A percentile compares a stretch with the other conserved stretches of the same genome.
Conservation (phyloP, 495 filamentous ascomycete species). For the Staphylotrichum longicolle region DNA sequence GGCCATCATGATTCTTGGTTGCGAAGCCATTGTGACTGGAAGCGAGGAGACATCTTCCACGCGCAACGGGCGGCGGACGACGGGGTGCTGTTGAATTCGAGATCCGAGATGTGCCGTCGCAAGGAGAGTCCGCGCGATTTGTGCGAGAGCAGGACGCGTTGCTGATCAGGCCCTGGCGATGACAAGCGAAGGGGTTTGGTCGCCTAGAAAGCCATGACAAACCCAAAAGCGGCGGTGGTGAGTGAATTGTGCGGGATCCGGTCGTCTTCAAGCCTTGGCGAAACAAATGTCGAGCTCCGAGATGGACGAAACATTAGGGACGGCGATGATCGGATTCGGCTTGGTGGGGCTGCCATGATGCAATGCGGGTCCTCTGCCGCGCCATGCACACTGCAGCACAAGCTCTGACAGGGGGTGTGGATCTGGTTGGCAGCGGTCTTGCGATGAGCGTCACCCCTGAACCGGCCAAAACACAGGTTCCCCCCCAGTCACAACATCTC, state of each 20-base stretch:
- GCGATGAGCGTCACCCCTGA: too few relatives aligned
- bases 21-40: constrained; percentile 27
- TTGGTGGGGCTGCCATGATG: constrained; percentile 29
- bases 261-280: neutral
- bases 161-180: neutral
- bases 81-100: neutral
- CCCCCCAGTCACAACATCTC: too few relatives aligned
- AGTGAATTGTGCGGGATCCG: constrained; percentile 1
- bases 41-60: constrained; percentile 17
- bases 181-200: too few relatives aligned
- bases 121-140: constrained; percentile 9
- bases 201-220: too few relatives aligned
- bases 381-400: too few relatives aligned
- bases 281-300: constrained; percentile 10
- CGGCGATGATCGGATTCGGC: constrained; percentile 12
- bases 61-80: neutral
- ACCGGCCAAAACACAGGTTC: too few relatives aligned
- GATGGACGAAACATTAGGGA: constrained; percentile 1
- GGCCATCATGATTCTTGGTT: constrained; percentile 31
- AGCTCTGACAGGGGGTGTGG: too few relatives aligned
- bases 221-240: neutral
- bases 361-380: constrained; percentile 25
- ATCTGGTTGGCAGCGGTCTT: too few relatives aligned
- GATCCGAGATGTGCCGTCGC: neutral
- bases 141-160: constrained; percentile 6